Evolutionary conservation across 2,329 filamentous ascomycete species (phyloP), one percentile per base, ranked within the genome.

Genomic region (Cercospora citrullina): DNA sequence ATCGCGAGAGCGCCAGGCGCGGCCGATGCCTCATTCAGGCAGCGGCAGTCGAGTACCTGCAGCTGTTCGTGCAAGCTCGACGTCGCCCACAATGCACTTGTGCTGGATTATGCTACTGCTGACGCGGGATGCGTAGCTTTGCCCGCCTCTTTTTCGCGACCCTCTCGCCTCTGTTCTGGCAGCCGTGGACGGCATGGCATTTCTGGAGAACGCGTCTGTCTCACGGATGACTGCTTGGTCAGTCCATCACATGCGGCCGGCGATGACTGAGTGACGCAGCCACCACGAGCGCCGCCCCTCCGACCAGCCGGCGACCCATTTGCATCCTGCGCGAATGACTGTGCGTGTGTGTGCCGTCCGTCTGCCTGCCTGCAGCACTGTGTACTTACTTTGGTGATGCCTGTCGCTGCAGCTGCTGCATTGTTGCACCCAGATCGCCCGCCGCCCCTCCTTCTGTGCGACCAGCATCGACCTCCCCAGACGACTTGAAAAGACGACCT

Each of bases 181-280:
- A 39, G 33, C 14, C 33, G 33, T 39, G 33, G 14, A n/a, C n/a
- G 33, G 33, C 33, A 36, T 39, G 33, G 33, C 33, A 39, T 39
- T 39, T 5, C 14, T 5, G 33, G 33, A 6, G 33, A 39, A 39
- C 14, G 33, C 33, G 33, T 63, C 60, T 64, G 66, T 61, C 62
- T 64, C 42, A 65, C 28, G 12, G 51, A 65, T 68, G 66, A 65
- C 66, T 68, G 63, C 30, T 45, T 21, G 33, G 5, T 51, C 51
- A 48, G 63, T 42, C 42, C 33, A 51, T 42, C 39, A 31, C 28
- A 48, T 59, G 65, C 42, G 39, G 65, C 61, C 45, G 39, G 53
- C 53, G 53, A 26, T 67, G 65, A 67, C 61, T 64, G 60, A 33
- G 33, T 62, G 51, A 51, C 60, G 65, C 65, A 64, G 65, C 65